phyloP scores from a whole-genome alignment of 2,329 filamentous ascomycete species.

The Fusarium sp. region DNA sequence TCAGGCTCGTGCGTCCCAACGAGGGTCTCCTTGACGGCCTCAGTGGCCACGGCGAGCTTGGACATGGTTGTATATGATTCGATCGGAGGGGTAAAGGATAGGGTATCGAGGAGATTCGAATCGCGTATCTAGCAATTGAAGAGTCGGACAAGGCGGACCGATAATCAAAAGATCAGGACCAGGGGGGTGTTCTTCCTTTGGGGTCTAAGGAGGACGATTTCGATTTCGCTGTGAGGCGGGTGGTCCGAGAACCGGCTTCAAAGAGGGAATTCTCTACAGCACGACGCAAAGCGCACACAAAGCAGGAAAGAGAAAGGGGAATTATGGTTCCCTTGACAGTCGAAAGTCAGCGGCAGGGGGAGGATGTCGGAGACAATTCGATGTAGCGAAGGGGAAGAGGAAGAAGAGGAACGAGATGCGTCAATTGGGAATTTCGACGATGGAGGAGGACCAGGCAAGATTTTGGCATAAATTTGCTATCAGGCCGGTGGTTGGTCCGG shows the following conservation, averaged over 20 bases:
- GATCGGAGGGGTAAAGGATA: slow-evolving; percentile 27
- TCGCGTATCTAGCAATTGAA: slow-evolving; percentile 37
- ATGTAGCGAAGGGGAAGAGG: slow-evolving; percentile 18
- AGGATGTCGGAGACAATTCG: slow-evolving; percentile 27
- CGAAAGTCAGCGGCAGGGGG: slow-evolving; percentile 24
- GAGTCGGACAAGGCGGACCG: slow-evolving; percentile 14
- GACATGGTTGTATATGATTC: slow-evolving; percentile 48
- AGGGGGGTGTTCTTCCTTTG: slow-evolving; percentile 1
- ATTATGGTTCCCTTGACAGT: slow-evolving; percentile 23
- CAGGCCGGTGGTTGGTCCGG: slow-evolving; percentile 45
- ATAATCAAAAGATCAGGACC: slow-evolving; percentile 22
- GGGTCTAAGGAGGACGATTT: slow-evolving; percentile 13
- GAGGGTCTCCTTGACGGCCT: slow-evolving; percentile 83
- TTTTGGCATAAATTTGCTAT: slow-evolving; percentile 47
- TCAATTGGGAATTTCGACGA: slow-evolving; percentile 45
- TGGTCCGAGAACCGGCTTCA: slow-evolving; percentile 37
- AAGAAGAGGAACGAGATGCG: slow-evolving; percentile 40
- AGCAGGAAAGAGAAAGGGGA: slow-evolving; percentile 13
- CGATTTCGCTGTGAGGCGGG: slow-evolving; percentile 19
- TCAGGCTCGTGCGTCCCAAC: slow-evolving; percentile 70
- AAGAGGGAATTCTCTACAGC: slow-evolving; percentile 23
- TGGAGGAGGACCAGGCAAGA: slow-evolving; percentile 40
- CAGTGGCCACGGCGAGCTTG: slow-evolving; percentile 66
- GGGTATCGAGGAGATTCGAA: slow-evolving; percentile 21
- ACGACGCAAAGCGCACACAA: slow-evolving; percentile 22